These are phyloP conservation scores for Clonostachys chloroleuca DNA, from an alignment of 2,329 filamentous ascomycete species.

Conservation along the genomic window DNA sequence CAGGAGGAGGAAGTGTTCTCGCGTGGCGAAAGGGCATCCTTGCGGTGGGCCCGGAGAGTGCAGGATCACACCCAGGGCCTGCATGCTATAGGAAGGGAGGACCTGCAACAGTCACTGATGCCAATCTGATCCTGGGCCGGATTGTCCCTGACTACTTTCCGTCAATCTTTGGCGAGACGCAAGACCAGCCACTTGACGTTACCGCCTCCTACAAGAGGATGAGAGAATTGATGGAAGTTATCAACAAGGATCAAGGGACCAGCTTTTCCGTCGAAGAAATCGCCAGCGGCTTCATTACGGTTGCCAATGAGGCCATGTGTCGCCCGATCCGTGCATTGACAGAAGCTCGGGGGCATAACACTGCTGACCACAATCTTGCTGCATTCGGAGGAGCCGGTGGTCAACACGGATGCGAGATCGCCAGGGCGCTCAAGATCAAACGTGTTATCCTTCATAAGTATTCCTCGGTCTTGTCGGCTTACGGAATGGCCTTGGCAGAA, in stretches of 20 bases:
- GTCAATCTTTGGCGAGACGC: constrained; percentile 66
- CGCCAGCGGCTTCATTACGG: constrained; percentile 25
- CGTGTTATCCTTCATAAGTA: constrained; percentile 37
- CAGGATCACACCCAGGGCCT: constrained; percentile 66
- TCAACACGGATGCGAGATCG: constrained; percentile 38
- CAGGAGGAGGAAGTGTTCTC: constrained; percentile 65
- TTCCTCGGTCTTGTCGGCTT: constrained; percentile 39
- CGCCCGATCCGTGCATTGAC: constrained; percentile 26
- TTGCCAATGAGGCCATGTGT: constrained; percentile 27
- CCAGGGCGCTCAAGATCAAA: constrained; percentile 32
- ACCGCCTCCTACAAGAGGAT: constrained; percentile 31
- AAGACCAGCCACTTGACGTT: constrained; percentile 46
- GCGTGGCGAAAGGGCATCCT: constrained; percentile 71
- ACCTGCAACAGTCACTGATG: constrained; percentile 67
- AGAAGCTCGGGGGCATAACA: constrained; percentile 26
- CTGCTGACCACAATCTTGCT: constrained; percentile 24
- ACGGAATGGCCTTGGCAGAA: constrained; percentile 39
- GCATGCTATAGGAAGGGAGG: constrained; percentile 69
- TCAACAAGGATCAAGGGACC: constrained; percentile 29
- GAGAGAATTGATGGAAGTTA: constrained; percentile 29
- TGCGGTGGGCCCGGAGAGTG: constrained; percentile 68
- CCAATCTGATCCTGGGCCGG: constrained; percentile 63
- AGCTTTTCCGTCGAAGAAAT: constrained; percentile 25
- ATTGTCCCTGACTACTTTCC: constrained; percentile 57
- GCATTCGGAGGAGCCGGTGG: constrained; percentile 32